Conservation (phyloP, 148 eudicot species). For the Cornus suecica region DNA sequence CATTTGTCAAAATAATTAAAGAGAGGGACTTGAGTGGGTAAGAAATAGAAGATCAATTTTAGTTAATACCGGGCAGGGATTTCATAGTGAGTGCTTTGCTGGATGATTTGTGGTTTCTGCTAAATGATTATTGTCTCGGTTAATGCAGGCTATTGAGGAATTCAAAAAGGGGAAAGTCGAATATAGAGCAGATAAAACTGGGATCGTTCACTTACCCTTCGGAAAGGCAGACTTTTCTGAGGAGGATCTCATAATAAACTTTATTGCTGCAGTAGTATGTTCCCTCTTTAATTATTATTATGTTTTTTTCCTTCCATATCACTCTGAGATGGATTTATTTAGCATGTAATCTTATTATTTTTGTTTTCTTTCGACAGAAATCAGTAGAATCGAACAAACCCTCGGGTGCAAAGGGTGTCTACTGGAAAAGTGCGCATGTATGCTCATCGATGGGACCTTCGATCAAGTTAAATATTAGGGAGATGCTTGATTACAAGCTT, state of each 20-base stretch:
- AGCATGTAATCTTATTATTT: background rate
- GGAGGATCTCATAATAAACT: conserved; percentile 76
- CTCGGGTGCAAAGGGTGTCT: conserved; percentile 83
- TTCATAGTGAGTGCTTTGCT: background rate
- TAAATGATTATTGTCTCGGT: background rate
- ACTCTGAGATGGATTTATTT: background rate
- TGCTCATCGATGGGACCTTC: conserved; percentile 99
- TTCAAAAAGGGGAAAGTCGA: conserved; percentile 98
- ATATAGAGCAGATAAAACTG: conserved; percentile 93
- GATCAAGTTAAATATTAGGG: conserved; percentile 60
- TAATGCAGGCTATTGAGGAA: conserved; percentile 76
- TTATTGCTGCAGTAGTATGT: conserved; percentile 80
- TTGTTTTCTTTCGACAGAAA: conserved; percentile 45
- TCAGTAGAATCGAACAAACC: conserved; percentile 91
- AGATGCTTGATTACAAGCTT: conserved; percentile 77
- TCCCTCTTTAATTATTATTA: no score
- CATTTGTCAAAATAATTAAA: background rate
- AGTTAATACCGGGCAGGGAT: background rate
- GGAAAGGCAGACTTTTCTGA: conserved; percentile 86
- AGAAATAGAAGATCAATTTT: no score
- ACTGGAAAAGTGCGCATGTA: conserved; percentile 93
- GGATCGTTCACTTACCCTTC: conserved; percentile 93
- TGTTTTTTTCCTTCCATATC: conserved; percentile 4
- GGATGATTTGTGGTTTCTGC: background rate
- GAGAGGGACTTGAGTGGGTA: background rate